phyloP scores from a whole-genome alignment of 345 rosid species.

The Psidium friedrichsthalianum region DNA sequence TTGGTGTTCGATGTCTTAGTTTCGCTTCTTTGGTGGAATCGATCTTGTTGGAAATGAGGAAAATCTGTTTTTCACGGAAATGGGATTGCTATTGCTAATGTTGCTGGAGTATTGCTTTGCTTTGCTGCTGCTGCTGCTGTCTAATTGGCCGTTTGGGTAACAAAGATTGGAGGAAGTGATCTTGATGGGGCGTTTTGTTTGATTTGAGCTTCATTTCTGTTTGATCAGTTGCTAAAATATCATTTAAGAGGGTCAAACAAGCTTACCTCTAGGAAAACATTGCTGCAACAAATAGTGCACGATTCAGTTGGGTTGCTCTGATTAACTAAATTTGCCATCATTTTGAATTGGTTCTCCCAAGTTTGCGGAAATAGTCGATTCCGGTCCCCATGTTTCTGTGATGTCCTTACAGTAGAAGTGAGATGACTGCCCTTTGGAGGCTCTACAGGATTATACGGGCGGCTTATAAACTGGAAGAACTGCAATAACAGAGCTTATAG shows the following conservation, averaged over 20 bases:
- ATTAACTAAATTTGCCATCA: not conserved
- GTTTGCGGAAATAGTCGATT: not conserved
- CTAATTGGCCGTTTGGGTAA: not conserved
- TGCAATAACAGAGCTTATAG: not conserved
- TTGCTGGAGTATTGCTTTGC: not conserved
- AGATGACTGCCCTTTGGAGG: not conserved
- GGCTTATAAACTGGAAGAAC: not conserved
- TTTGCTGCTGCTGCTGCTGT: not conserved
- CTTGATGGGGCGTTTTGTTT: not conserved
- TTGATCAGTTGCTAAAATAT: not conserved
- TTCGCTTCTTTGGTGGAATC: not conserved
- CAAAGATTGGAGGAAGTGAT: not conserved
- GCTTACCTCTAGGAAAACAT: not conserved
- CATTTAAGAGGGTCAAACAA: no score
- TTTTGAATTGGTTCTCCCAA: not conserved
- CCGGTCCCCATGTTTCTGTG: not conserved
- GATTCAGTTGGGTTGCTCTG: not conserved
- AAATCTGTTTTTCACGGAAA: not conserved
- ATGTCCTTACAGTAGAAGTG: not conserved
- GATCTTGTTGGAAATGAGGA: not conserved
- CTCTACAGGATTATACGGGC: not conserved
- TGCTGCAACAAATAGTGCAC: not conserved
- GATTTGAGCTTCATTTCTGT: not conserved
- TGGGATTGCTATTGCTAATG: not conserved
- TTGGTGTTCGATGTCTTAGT: not conserved